Conservation (phyloP, 139 green algal species). For the Coelastrella sp. region DNA sequence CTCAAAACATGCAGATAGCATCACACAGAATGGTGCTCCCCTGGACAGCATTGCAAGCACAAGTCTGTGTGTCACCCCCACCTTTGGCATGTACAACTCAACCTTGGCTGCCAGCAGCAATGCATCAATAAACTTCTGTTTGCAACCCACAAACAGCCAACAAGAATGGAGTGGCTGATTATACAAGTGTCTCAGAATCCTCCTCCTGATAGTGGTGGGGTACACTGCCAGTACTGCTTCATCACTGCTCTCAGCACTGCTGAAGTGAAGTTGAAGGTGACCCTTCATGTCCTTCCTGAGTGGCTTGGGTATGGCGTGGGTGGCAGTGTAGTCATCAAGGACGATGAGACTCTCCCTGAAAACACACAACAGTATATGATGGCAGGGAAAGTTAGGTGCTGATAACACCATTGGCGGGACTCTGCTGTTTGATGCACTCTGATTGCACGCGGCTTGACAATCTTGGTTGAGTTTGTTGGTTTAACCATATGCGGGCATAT, state of each 20-base stretch:
- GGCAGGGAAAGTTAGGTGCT: neutral
- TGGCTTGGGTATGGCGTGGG: neutral
- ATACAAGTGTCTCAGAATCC: slow-evolving; percentile 70
- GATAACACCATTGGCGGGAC: no score
- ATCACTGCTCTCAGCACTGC: slow-evolving; percentile 42
- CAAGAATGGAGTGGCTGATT: slow-evolving; percentile 38
- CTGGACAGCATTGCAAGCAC: neutral
- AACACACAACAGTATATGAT: neutral
- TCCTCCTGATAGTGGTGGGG: slow-evolving; percentile 61
- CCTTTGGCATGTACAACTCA: slow-evolving; percentile 64
- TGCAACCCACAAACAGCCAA: slow-evolving; percentile 59
- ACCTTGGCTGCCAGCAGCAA: slow-evolving; percentile 58
- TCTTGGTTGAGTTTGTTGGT: no score
- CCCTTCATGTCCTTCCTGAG: slow-evolving; percentile 30
- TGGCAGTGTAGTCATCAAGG: neutral
- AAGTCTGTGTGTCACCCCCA: neutral
- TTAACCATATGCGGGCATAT: no score
- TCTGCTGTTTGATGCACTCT: neutral
- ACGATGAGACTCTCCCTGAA: neutral
- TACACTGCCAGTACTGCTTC: slow-evolving; percentile 60
- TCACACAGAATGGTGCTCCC: neutral
- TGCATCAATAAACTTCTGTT: slow-evolving; percentile 66
- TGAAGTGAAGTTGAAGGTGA: slow-evolving; percentile 45
- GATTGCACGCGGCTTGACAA: neutral
- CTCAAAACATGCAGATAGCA: neutral